Evolutionary conservation across 2,329 filamentous ascomycete species (phyloP), one percentile per base, ranked within the genome.

Genomic region (Pseudocercospora musae): DNA sequence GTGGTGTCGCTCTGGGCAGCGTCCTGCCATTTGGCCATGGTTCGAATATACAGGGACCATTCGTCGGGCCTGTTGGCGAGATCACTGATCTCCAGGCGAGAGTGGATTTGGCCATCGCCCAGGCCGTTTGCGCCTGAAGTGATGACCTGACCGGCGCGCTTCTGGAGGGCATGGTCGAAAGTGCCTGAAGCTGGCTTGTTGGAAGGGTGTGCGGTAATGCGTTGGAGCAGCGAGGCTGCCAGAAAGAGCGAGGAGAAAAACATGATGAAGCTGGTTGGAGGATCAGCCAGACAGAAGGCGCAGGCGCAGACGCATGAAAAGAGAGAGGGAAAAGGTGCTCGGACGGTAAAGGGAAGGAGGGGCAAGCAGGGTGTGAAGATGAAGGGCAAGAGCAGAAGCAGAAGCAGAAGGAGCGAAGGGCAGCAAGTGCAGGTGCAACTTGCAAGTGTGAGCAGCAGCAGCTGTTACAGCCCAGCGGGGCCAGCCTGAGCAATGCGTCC

Each of bases 1-100:
- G 62, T 64, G 27, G 18, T 13, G 57, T 65, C 62, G 62, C 20
- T 49, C 27, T 46, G 44, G 25, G 40, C 23, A 50, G 21, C 61
- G 27, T 55, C n/a, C 56, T 65, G 52, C 57, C 60, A 69, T 31
- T 59, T 50, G 48, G 49, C 29, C 63, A 69, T 60, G 20, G 67
- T 61, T 56, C 59, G 65, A 40, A 69, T 62, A 62, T 66, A 65
- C 20, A 69, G 65, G 33, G 58, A 66, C 63, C 63, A 69, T 56
- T 66, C 60, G 25, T 63, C 58, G 25, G 67, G 61, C n/a, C 58
- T 49, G 58, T 60, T 60, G 44, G 57, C 54, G 59, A 69, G 58
- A 46, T 67, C 63, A 40, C 59, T 63, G 58, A 69, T 62, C 54
- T 69, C 67, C 29, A 65, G 56, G 21, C 67, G 65, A 23, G 61